These are phyloP conservation scores for Cornus controversa DNA, from an alignment of 148 eudicot genomes.

Conservation along the genomic window DNA sequence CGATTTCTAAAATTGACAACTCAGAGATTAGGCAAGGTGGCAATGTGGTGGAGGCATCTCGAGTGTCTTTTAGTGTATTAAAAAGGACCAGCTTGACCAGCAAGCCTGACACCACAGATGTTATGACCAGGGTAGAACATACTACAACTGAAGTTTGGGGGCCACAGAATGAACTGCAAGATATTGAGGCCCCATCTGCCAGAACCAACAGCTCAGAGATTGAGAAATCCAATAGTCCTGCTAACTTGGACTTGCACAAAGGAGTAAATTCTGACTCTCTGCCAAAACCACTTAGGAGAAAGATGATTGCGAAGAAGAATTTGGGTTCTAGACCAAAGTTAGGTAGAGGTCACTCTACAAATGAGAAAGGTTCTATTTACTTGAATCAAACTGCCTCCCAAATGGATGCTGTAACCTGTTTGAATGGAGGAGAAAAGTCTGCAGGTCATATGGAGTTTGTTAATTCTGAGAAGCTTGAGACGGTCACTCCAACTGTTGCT, in stretches of 20 bases:
- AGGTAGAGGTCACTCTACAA: conserved; percentile 31
- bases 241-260: conserved; percentile 21
- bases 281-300: conserved; percentile 46
- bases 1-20: conserved; percentile 26
- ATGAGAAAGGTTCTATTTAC: conserved; percentile 37
- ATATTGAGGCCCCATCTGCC: conserved; percentile 25
- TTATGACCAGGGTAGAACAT: conserved; percentile 3
- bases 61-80: conserved; percentile 1
- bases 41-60: conserved; percentile 10
- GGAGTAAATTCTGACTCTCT: conserved; percentile 27
- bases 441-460: conserved; percentile 6
- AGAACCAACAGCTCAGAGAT: conserved; percentile 18
- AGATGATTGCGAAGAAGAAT: conserved; percentile 50
- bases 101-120: conserved; percentile 13
- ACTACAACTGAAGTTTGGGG: conserved; percentile 17
- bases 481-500: conserved; percentile 14
- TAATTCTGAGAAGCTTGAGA: conserved; percentile 17
- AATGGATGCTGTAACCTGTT: conserved; percentile 23
- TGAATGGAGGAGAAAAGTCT: conserved; percentile 19
- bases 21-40: conserved; percentile 21
- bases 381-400: conserved; percentile 17
- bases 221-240: conserved; percentile 30
- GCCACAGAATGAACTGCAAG: conserved; percentile 26
- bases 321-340: conserved; percentile 53
- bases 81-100: conserved; percentile 11